Conservation (phyloP, 768 basidiomycete genomes). For the Boletellus emodensis region DNA sequence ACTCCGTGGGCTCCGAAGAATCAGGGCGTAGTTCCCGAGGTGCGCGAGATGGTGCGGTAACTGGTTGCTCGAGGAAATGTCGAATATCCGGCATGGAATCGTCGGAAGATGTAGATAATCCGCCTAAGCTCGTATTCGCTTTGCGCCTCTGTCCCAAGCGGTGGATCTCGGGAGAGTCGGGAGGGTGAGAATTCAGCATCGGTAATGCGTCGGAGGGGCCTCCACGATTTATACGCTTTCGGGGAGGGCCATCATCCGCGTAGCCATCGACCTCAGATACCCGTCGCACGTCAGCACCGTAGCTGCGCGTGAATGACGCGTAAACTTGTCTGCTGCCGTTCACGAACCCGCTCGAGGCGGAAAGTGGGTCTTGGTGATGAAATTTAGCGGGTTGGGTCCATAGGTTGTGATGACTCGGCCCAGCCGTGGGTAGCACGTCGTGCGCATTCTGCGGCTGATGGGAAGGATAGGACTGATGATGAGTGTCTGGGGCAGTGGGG, state of each 20-base stretch:
- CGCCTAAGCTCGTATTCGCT: constrained; percentile 34
- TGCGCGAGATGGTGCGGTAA: constrained; percentile 44
- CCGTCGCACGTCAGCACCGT: constrained; percentile 35
- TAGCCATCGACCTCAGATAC: constrained; percentile 37
- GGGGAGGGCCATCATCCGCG: constrained; percentile 59
- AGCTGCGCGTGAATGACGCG: constrained; percentile 52
- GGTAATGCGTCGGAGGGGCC: constrained; percentile 34
- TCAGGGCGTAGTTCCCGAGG: constrained; percentile 43
- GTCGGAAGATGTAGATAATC: constrained; percentile 60
- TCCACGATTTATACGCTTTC: constrained; percentile 65
- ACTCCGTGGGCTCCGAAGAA: constrained; percentile 30
- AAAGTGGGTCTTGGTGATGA: constrained; percentile 49
- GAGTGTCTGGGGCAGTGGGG: constrained; percentile 44
- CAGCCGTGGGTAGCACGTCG: constrained; percentile 44
- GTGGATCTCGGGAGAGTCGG: constrained; percentile 58
- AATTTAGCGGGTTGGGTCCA: constrained; percentile 36
- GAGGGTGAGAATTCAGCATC: constrained; percentile 20
- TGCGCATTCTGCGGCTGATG: constrained; percentile 34
- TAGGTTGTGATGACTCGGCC: constrained; percentile 33
- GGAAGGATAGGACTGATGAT: constrained; percentile 37
- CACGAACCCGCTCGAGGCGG: constrained; percentile 55
- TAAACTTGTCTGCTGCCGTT: constrained; percentile 38
- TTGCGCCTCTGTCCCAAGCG: constrained; percentile 49
- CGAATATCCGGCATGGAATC: constrained; percentile 57
- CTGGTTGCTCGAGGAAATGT: constrained; percentile 40